These are phyloP conservation scores for Daldinia loculata DNA, from an alignment of 495 filamentous ascomycete genomes.

Conservation along the genomic window DNA sequence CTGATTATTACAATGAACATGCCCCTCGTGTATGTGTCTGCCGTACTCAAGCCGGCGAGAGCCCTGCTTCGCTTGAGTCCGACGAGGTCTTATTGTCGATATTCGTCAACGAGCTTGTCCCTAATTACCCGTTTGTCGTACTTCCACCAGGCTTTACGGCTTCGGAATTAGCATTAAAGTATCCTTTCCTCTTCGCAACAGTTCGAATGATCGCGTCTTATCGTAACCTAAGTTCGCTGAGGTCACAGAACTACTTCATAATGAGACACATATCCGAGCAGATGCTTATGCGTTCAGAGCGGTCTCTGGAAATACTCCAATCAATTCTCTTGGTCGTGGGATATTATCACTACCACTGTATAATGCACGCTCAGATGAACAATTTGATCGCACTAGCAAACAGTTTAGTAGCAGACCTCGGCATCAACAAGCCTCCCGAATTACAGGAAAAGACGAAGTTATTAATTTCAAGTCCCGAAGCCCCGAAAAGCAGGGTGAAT, in stretches of 20 bases:
- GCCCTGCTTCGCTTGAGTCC: slow-evolving; percentile 30
- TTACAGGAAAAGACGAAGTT: slow-evolving; percentile 38
- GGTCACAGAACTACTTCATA: slow-evolving; percentile 49
- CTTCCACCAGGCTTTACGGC: slow-evolving; percentile 42
- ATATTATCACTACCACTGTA: slow-evolving; percentile 55
- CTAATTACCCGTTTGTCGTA: slow-evolving; percentile 52
- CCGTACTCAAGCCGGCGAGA: slow-evolving; percentile 31
- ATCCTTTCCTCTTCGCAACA: slow-evolving; percentile 49
- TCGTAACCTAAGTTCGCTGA: slow-evolving; percentile 50
- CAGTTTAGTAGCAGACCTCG: slow-evolving; percentile 56
- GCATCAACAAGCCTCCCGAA: slow-evolving; percentile 50
- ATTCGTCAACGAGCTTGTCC: slow-evolving; percentile 47
- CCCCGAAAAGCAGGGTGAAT: slow-evolving; percentile 28
- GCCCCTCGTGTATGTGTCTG: slow-evolving; percentile 44
- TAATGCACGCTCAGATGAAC: slow-evolving; percentile 54
- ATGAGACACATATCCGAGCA: slow-evolving; percentile 52
- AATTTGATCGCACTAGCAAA: slow-evolving; percentile 57
- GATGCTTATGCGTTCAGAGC: slow-evolving; percentile 57
- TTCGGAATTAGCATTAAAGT: slow-evolving; percentile 30
- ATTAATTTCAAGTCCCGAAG: slow-evolving; percentile 29
- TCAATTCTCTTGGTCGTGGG: slow-evolving; percentile 58
- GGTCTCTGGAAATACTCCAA: slow-evolving; percentile 60
- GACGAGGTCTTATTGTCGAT: slow-evolving; percentile 50
- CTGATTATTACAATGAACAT: slow-evolving; percentile 40
- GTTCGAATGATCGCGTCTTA: slow-evolving; percentile 53